Evolutionary conservation across 345 rosid species (phyloP).

Genomic region (Xanthoceras sorbifolium): DNA sequence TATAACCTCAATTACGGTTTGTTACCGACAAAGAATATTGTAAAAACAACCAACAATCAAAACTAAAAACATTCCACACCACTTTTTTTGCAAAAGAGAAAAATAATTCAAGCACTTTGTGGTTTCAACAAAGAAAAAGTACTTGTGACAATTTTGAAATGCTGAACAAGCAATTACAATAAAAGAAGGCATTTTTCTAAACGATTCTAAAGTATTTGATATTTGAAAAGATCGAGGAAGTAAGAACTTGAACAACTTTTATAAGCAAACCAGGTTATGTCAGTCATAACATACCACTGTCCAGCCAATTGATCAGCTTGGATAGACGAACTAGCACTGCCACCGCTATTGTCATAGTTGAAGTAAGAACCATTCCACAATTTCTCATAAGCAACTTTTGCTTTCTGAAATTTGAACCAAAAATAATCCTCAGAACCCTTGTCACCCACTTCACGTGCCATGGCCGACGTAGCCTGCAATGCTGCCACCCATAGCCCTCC

Average conservation of each 20-base stretch:
- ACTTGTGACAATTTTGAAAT: background rate
- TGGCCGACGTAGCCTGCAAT: conserved; percentile 88
- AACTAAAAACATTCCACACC: background rate
- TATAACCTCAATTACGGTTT: background rate
- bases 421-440: conserved; percentile 68
- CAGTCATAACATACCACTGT: conserved; percentile 59
- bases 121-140: background rate
- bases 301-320: conserved; percentile 99
- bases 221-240: background rate
- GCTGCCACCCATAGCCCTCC: conserved; percentile 98
- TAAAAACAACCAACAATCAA: background rate
- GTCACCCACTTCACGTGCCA: conserved; percentile 81
- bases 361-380: conserved; percentile 96
- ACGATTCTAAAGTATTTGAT: background rate
- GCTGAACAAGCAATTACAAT: background rate
- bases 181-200: background rate
- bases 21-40: background rate
- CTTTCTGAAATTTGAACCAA: conserved; percentile 83
- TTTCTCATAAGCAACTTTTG: conserved; percentile 67
- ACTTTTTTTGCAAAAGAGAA: no score
- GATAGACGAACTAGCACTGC: conserved; percentile 69
- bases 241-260: background rate
- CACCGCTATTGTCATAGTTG: conserved; percentile 68
- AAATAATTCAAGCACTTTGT: background rate
- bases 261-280: background rate